Base-by-base conservation (phyloP, 164 flowering plant species). In the Magnolia sinica region DNA sequence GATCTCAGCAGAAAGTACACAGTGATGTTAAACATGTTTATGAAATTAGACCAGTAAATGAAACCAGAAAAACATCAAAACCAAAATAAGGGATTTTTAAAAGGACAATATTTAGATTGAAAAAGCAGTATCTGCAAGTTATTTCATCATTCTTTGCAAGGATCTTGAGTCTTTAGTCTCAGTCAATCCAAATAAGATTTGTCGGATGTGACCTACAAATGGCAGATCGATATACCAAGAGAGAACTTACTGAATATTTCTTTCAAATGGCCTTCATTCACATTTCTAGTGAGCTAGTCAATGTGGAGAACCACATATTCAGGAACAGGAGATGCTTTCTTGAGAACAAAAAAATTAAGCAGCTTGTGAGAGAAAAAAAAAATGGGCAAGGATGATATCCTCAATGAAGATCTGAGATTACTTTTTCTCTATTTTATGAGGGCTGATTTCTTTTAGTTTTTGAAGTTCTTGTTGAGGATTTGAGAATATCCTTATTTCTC, bases 231-330 rank as follows among this genome's bases (percentile, higher is more conserved):
- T 49, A 65, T n/a, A 8, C 58, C 3, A 50, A n/a, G 16, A 2
- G 64, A 22, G 59, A 76, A 82, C 97, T 79, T 88, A 94, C 99
- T 77, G 80, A 96, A 96, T 73, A 96, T 96, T 86, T 96, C 99
- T 83, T 74, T 90, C 51, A 96, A 74, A 85, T 96, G 99, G 77
- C 91, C 97, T 83, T 96, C 99, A 79, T 94, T 90, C 70, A 96
- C 98, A 86, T 94, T 96, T 81, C 98, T 89, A 51, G 90, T 92
- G 50, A 96, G 95, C 73, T 91, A 88, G 73, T 90, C 97, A 73
- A 96, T 75, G 76, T 89, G 89, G 74, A 96, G 98, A 70, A 88
- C 94, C 76, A 89, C 88, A 22, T 97, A 92, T 77, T 94, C 97
- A 8, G 76, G 88, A 70, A 87, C 71, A 1, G 78, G 78, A 70